These are phyloP conservation scores for Arthrinium puccinioides DNA, from an alignment of 2,329 filamentous ascomycete species.

Conservation along the genomic window DNA sequence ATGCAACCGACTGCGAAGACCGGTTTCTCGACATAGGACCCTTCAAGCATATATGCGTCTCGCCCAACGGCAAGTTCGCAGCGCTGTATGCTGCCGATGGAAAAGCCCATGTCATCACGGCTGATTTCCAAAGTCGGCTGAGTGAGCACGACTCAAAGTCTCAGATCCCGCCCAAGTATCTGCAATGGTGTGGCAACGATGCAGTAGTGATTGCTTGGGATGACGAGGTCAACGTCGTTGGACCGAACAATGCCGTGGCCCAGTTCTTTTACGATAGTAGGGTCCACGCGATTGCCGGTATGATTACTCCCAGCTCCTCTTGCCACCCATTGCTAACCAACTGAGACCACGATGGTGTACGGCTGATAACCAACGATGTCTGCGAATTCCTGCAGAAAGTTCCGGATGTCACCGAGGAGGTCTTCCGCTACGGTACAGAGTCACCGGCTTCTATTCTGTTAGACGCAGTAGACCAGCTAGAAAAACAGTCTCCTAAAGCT, in stretches of 20 bases:
- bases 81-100: conserved; percentile 82
- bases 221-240: conserved; percentile 91
- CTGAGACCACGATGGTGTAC: conserved; percentile 71
- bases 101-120: conserved; percentile 86
- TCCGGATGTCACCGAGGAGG: conserved; percentile 75
- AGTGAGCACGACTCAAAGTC: conserved; percentile 89
- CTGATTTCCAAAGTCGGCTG: conserved; percentile 86
- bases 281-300: conserved; percentile 81
- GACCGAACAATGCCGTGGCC: conserved; percentile 67
- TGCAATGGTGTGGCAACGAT: conserved; percentile 96
- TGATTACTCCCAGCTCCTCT: conserved; percentile 15
- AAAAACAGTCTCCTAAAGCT: conserved; percentile 90
- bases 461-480: conserved; percentile 84
- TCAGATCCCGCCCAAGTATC: conserved; percentile 74
- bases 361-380: conserved; percentile 84
- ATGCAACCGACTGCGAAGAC: conserved; percentile 86
- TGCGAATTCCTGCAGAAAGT: conserved; percentile 98
- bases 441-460: conserved; percentile 87
- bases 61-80: conserved; percentile 82
- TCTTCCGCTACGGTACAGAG: conserved; percentile 82
- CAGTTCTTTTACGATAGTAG: conserved; percentile 86
- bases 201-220: conserved; percentile 93
- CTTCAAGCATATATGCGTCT: conserved; percentile 84
- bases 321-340: conserved; percentile 9
- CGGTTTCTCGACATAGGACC: conserved; percentile 85